Evolutionary conservation across 2,329 filamentous ascomycete species (phyloP).

Genomic region (Ophiostoma ulmi): DNA sequence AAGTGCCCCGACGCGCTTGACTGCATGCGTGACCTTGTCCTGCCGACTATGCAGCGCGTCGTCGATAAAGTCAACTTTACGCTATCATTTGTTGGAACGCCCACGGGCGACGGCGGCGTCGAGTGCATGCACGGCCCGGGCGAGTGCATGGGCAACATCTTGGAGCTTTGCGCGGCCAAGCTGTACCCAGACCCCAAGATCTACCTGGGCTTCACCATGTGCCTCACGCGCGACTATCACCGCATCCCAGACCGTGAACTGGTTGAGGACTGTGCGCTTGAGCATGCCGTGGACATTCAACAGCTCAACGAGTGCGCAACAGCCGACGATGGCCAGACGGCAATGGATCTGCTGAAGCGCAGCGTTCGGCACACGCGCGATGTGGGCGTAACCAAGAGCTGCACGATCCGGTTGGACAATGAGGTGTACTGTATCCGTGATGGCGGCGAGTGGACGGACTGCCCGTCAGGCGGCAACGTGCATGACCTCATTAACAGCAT

Average conservation of each 20-base stretch:
- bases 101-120: slow-evolving; percentile 65
- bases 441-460: slow-evolving; percentile 71
- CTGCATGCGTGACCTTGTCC: slow-evolving; percentile 72
- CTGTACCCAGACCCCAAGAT: slow-evolving; percentile 81
- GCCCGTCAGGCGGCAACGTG: slow-evolving; percentile 61
- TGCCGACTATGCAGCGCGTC: slow-evolving; percentile 80
- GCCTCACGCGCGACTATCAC: slow-evolving; percentile 69
- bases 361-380: slow-evolving; percentile 61
- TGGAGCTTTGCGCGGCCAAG: slow-evolving; percentile 83
- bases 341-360: slow-evolving; percentile 59
- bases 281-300: slow-evolving; percentile 82
- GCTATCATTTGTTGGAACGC: slow-evolving; percentile 80
- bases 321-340: slow-evolving; percentile 67
- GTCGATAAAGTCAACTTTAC: slow-evolving; percentile 84
- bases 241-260: slow-evolving; percentile 74
- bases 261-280: slow-evolving; percentile 79
- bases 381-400: slow-evolving; percentile 65
- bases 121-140: slow-evolving; percentile 81
- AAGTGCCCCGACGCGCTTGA: slow-evolving; percentile 88
- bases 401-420: slow-evolving; percentile 72
- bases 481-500: slow-evolving; percentile 73
- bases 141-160: slow-evolving; percentile 89
- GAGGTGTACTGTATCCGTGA: slow-evolving; percentile 82
- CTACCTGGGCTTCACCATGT: slow-evolving; percentile 90
- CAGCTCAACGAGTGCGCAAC: slow-evolving; percentile 77